These are phyloP conservation scores for Teunomyces aglyptinius DNA, from an alignment of 805 yeast genomes.

Conservation along the genomic window DNA sequence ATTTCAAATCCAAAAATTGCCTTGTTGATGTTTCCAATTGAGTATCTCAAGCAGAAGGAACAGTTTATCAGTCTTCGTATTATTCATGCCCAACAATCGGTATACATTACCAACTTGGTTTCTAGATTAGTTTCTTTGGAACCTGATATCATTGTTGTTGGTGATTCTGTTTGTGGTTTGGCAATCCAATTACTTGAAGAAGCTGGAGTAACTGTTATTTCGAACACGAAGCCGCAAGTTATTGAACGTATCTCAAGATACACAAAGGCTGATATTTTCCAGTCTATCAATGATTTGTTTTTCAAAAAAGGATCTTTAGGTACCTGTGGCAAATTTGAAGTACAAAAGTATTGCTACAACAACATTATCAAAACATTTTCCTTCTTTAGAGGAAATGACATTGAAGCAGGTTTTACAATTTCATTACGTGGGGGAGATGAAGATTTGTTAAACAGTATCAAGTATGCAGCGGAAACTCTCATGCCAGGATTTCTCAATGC, in stretches of 20 bases:
- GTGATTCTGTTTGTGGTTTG: slow-evolving; percentile 76
- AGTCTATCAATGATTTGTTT: slow-evolving; percentile 82
- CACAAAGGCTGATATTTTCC: slow-evolving; percentile 80
- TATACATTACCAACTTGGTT: slow-evolving; percentile 77
- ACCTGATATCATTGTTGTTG: slow-evolving; percentile 78
- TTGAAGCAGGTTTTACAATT: slow-evolving; percentile 78
- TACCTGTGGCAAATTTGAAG: slow-evolving; percentile 67
- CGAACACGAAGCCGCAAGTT: slow-evolving; percentile 77
- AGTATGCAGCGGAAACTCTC: slow-evolving; percentile 78
- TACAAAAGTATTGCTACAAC: slow-evolving; percentile 59
- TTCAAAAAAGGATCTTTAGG: slow-evolving; percentile 63
- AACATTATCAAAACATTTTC: slow-evolving; percentile 66
- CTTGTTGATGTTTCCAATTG: slow-evolving; percentile 84
- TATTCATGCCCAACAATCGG: slow-evolving; percentile 82
- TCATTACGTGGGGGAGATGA: slow-evolving; percentile 76
- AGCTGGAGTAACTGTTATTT: slow-evolving; percentile 78
- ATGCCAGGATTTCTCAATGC: slow-evolving; percentile 75
- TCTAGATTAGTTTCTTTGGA: slow-evolving; percentile 70
- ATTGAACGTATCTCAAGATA: slow-evolving; percentile 74
- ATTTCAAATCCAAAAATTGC: slow-evolving; percentile 73
- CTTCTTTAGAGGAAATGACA: slow-evolving; percentile 75
- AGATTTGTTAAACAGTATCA: slow-evolving; percentile 60
- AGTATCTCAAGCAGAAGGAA: slow-evolving; percentile 73
- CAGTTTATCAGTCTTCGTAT: slow-evolving; percentile 81
- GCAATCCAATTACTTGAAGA: slow-evolving; percentile 72